Evolutionary conservation across 495 filamentous ascomycete genomes (phyloP).

Genomic region (Chaetomium fimeti): DNA sequence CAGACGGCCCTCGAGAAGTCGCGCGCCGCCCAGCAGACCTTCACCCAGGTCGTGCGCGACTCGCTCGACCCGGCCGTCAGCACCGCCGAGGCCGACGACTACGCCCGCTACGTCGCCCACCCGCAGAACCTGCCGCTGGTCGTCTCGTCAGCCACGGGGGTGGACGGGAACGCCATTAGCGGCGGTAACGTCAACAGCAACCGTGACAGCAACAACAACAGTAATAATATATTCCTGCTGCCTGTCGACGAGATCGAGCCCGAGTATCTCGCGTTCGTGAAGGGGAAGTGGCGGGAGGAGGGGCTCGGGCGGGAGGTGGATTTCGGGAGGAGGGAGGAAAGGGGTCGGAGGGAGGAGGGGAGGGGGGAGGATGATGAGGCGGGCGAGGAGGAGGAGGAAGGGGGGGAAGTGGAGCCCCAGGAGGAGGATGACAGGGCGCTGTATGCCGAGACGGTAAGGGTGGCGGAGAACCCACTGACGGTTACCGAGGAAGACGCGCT

Average conservation of each 20-base stretch:
- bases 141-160: constrained; percentile 62
- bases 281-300: constrained; percentile 50
- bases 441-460: constrained; percentile 70
- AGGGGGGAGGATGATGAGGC: background rate
- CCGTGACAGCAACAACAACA: too few species aligned
- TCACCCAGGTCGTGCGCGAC: constrained; percentile 77
- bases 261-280: constrained; percentile 74
- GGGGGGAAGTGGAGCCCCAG: constrained; percentile 52
- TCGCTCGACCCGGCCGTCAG: constrained; percentile 78
- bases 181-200: too few species aligned
- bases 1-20: constrained; percentile 59
- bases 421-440: constrained; percentile 65
- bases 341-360: background rate
- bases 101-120: constrained; percentile 86
- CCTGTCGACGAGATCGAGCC: constrained; percentile 47
- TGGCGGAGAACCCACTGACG: constrained; percentile 81
- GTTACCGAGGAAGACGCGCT: constrained; percentile 77
- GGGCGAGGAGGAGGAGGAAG: background rate
- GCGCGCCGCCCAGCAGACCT: constrained; percentile 76
- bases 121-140: constrained; percentile 88
- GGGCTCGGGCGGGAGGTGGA: constrained; percentile 26
- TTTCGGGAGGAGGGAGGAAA: background rate
- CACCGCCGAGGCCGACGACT: constrained; percentile 73
- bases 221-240: constrained; percentile 40
- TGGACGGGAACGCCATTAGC: constrained; percentile 21